Percentiles rank a stretch among this genome's conserved stretches.
phyloP scores from a whole-genome alignment of 352 stramenopile species.

The Phytopythium boreale region DNA sequence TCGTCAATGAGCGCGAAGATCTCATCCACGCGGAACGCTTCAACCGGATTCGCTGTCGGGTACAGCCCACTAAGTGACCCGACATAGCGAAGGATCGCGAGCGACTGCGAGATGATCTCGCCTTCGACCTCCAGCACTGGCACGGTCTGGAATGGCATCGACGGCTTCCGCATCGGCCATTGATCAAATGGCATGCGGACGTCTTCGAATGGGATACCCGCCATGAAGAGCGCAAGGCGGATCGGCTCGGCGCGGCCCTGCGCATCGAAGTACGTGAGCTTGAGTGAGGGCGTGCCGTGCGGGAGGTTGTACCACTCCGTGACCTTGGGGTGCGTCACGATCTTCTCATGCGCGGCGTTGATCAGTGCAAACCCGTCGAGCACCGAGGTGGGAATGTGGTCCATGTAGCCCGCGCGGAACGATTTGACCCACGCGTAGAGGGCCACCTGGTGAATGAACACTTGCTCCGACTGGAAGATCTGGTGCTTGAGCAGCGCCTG shows the following conservation, averaged over 20 bases:
- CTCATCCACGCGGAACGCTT: constrained; percentile 37
- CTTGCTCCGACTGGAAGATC: constrained; percentile 24
- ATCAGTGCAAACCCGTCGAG: constrained; percentile 25
- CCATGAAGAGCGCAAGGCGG: constrained; percentile 56
- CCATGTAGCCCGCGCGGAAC: constrained; percentile 24
- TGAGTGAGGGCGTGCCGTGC: constrained; percentile 20
- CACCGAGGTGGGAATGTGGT: constrained; percentile 35
- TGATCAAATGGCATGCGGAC: constrained; percentile 28
- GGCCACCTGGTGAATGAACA: constrained; percentile 34
- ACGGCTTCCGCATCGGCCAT: constrained; percentile 22
- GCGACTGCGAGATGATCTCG: constrained; percentile 45
- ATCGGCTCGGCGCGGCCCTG: constrained; percentile 44
- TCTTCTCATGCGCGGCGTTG: constrained; percentile 25
- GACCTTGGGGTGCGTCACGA: constrained; percentile 22
- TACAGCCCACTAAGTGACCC: constrained; percentile 47
- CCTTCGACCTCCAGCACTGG: constrained; percentile 47
- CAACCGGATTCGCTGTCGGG: constrained; percentile 20
- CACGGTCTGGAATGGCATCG: constrained; percentile 33
- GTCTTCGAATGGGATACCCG: constrained; percentile 60
- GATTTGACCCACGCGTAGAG: constrained; percentile 27
- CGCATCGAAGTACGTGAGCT: constrained; percentile 64
- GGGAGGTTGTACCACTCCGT: constrained; percentile 29
- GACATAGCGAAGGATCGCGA: constrained; percentile 56
- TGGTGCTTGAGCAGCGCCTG: constrained; percentile 25
- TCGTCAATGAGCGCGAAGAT: constrained; percentile 36